Evolutionary conservation across 306 rosid species (phyloP).

Genomic region (Sphenostylis stenocarpa): DNA sequence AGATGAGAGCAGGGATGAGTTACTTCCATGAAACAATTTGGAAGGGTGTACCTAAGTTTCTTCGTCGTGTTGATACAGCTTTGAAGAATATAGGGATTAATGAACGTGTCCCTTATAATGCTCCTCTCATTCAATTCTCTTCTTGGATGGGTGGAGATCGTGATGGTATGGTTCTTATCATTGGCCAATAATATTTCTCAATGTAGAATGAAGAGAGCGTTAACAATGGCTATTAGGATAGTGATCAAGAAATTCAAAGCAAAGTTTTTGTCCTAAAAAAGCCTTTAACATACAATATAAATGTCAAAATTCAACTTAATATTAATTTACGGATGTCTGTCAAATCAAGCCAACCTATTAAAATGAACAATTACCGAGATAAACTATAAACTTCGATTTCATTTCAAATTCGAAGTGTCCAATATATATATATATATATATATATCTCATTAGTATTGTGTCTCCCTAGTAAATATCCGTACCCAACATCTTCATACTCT

Average conservation of each 20-base stretch:
- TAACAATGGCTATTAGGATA: background rate
- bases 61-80: slow-evolving; percentile 88
- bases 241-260: background rate
- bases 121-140: slow-evolving; percentile 84
- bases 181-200: background rate
- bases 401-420: no score
- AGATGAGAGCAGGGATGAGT: slow-evolving; percentile 97
- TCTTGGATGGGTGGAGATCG: slow-evolving; percentile 99
- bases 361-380: no score
- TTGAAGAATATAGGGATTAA: slow-evolving; percentile 76
- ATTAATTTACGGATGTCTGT: no score
- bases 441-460: no score
- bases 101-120: slow-evolving; percentile 83
- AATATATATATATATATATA: no score
- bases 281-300: no score
- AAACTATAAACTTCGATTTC: no score
- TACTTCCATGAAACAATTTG: slow-evolving; percentile 91
- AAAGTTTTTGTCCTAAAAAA: no score
- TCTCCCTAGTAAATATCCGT: no score
- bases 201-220: background rate
- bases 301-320: no score
- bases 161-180: slow-evolving; percentile 61
- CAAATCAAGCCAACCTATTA: no score
- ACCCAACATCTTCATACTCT: no score
- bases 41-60: slow-evolving; percentile 85